Conservation (phyloP, 331 rosid genomes). For the Cydonia oblonga region DNA sequence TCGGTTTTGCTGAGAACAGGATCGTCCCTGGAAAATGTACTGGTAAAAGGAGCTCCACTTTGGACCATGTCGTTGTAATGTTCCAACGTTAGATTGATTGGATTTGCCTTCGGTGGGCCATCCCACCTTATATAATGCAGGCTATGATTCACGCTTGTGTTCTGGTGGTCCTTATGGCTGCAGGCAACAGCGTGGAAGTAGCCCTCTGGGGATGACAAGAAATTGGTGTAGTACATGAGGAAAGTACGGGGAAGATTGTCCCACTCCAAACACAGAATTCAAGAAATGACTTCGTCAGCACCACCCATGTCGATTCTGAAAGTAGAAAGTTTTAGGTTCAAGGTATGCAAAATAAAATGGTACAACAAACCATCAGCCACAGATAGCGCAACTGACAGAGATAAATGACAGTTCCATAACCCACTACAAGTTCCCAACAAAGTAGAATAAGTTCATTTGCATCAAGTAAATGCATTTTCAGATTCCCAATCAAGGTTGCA, state of each 20-base stretch:
- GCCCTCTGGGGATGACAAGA: slow-evolving; percentile 68
- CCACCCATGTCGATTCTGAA: slow-evolving; percentile 71
- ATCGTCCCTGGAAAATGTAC: slow-evolving; percentile 40
- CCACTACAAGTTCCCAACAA: not conserved
- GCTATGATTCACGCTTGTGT: slow-evolving; percentile 74
- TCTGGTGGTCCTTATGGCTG: slow-evolving; percentile 85
- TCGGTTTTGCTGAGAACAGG: slow-evolving; percentile 65
- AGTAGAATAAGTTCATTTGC: not conserved
- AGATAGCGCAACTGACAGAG: not conserved
- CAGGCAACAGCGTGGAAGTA: slow-evolving; percentile 84
- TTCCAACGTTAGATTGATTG: slow-evolving; percentile 37
- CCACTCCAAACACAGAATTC: slow-evolving; percentile 89
- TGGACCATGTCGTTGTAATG: slow-evolving; percentile 62
- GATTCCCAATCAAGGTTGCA: not conserved
- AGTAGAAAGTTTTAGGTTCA: not conserved
- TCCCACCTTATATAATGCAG: slow-evolving; percentile 66
- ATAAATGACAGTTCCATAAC: not conserved
- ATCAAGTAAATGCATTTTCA: not conserved
- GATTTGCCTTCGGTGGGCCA: slow-evolving; percentile 57
- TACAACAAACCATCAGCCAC: not conserved
- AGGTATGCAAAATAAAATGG: not conserved
- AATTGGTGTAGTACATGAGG: slow-evolving; percentile 79
- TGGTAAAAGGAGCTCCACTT: slow-evolving; percentile 70
- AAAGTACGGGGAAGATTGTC: slow-evolving; percentile 89
- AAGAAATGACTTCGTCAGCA: slow-evolving; percentile 57